These are phyloP conservation scores for Fraxinus nigra DNA, from an alignment of 305 asterid genomes.

Conservation along the genomic window DNA sequence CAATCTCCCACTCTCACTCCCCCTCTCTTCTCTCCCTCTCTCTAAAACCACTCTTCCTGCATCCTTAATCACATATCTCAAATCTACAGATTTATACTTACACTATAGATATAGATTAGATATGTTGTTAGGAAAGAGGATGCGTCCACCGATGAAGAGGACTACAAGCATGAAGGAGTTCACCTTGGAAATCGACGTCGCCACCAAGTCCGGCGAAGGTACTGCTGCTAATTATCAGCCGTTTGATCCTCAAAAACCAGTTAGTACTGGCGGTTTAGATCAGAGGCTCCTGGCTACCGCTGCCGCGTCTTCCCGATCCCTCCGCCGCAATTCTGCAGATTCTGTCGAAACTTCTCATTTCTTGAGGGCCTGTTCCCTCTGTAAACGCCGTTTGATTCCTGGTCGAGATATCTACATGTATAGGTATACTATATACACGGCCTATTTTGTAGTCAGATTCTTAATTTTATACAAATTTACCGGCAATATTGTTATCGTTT, in stretches of 20 bases:
- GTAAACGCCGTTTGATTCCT: slow-evolving; percentile 64
- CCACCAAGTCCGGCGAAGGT: not conserved
- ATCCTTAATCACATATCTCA: not conserved
- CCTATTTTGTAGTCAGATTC: not conserved
- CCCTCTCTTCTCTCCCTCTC: slow-evolving; percentile 17
- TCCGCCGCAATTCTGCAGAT: slow-evolving; percentile 60
- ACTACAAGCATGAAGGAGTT: slow-evolving; percentile 83
- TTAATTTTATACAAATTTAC: not conserved
- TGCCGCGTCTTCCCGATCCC: slow-evolving; percentile 36
- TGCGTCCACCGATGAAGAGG: slow-evolving; percentile 80
- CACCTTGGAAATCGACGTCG: slow-evolving; percentile 45
- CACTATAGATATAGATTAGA: slow-evolving; percentile 1
- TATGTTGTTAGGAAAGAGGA: slow-evolving; percentile 69
- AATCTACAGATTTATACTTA: not conserved
- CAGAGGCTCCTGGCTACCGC: slow-evolving; percentile 31
- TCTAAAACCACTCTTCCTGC: slow-evolving; percentile 8
- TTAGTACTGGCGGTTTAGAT: slow-evolving; percentile 17
- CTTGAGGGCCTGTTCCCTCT: slow-evolving; percentile 63
- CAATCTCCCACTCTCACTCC: slow-evolving; percentile 34
- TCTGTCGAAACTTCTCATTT: slow-evolving; percentile 48
- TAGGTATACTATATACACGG: slow-evolving; percentile 37
- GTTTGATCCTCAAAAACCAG: slow-evolving; percentile 38
- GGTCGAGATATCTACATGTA: slow-evolving; percentile 86
- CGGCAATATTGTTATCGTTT: not conserved
- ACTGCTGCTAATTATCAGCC: slow-evolving; percentile 14